Evolutionary conservation across 1,284 basidiomycete species (phyloP).

Genomic region (Microbotryum scabiosae): DNA sequence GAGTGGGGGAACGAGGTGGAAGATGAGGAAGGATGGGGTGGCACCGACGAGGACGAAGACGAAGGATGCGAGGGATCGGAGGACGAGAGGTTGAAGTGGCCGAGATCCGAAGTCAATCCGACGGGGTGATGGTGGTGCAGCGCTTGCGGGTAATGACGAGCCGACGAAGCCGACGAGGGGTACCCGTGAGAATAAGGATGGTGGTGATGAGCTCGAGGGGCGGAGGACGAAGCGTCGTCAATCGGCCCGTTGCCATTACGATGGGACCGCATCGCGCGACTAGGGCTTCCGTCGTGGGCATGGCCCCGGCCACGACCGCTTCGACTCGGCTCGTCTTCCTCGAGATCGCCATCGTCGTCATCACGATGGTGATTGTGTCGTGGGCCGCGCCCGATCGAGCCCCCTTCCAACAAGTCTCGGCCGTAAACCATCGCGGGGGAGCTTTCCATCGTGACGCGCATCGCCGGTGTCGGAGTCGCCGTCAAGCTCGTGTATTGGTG

Average conservation of each 20-base stretch:
- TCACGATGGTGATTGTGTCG: conserved; percentile 8
- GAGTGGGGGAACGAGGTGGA: conserved; percentile 1
- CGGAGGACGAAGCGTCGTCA: no score
- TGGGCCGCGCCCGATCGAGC: neutral
- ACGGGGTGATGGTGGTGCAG: conserved; percentile 21
- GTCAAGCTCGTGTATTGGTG: neutral
- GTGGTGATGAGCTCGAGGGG: conserved; percentile 2
- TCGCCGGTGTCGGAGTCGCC: neutral
- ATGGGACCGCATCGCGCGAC: no score
- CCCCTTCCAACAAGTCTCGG: no score
- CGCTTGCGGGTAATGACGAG: neutral
- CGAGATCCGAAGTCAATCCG: conserved; percentile 21
- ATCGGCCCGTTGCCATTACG: no score
- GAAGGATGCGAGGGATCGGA: conserved; percentile 8
- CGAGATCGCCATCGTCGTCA: conserved; percentile 11
- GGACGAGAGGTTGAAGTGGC: conserved; percentile 13
- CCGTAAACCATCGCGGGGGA: neutral
- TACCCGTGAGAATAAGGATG: neutral
- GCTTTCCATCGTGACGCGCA: neutral
- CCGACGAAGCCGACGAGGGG: neutral
- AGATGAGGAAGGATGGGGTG: conserved; percentile 15
- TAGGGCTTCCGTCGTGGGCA: no score
- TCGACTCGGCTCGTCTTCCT: conserved; percentile 18
- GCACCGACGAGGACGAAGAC: conserved; percentile 9
- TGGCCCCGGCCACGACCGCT: neutral